Evolutionary conservation across 441 rosid species (phyloP).

Genomic region (Brassica balearica): DNA sequence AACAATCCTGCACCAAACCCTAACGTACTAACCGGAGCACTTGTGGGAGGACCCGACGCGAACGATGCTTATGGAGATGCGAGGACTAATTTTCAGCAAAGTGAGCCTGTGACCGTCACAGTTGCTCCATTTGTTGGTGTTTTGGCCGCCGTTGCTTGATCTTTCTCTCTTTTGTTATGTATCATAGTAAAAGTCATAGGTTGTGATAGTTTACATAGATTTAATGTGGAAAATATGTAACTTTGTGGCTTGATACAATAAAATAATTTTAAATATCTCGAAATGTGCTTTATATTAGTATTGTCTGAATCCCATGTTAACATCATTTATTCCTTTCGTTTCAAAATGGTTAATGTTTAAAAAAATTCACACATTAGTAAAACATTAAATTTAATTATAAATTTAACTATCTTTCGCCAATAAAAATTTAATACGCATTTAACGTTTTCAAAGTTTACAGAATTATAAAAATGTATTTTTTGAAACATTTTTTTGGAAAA

Average conservation of each 20-base stretch:
- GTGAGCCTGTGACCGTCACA: conserved; percentile 49
- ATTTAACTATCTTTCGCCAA: too few species aligned
- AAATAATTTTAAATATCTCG: not conserved
- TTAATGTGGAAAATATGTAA: not conserved
- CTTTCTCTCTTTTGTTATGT: not conserved
- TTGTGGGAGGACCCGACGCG: conserved; percentile 62
- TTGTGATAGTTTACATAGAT: not conserved
- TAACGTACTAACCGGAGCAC: conserved; percentile 51
- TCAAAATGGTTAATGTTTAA: too few species aligned
- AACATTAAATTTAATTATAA: too few species aligned
- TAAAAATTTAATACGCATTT: too few species aligned
- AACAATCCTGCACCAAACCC: conserved; percentile 50
- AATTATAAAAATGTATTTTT: too few species aligned
- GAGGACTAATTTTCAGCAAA: conserved; percentile 43
- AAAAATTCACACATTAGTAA: too few species aligned
- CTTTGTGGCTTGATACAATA: not conserved
- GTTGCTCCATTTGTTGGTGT: conserved; percentile 56
- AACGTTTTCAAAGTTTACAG: too few species aligned
- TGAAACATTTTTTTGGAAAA: too few species aligned
- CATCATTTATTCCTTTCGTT: too few species aligned
- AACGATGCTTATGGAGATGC: conserved; percentile 48
- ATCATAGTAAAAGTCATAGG: not conserved
- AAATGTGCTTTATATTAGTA: not conserved
- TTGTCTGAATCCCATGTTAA: not conserved
- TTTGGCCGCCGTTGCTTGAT: conserved; percentile 50